These are phyloP conservation scores for Tephrocybe sp. DNA, from an alignment of 768 basidiomycete species.

Conservation along the genomic window DNA sequence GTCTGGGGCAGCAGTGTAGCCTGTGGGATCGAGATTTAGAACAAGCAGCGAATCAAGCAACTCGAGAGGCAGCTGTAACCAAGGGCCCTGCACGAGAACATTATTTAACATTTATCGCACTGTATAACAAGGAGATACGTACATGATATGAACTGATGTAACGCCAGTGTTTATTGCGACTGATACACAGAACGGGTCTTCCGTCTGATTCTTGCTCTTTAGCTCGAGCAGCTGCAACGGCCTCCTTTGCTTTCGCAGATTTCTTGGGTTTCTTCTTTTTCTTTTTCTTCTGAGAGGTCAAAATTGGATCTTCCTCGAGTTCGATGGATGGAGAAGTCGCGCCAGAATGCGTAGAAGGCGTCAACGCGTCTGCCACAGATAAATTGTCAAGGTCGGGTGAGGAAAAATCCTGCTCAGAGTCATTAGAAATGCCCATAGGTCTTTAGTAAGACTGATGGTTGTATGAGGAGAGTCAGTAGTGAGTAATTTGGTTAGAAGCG, in stretches of 20 bases:
- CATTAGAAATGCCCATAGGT: slow-evolving; percentile 4
- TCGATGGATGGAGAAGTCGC: slow-evolving; percentile 28
- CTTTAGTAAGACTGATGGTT: neutral
- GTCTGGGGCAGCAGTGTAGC: slow-evolving; percentile 45
- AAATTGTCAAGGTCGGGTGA: slow-evolving; percentile 12
- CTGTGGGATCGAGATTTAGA: slow-evolving; percentile 74
- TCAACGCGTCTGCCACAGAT: slow-evolving; percentile 10
- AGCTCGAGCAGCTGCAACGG: slow-evolving; percentile 21
- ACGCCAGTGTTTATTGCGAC: slow-evolving; percentile 92
- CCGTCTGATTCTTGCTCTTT: slow-evolving; percentile 38
- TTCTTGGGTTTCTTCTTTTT: slow-evolving; percentile 67
- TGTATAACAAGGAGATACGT: slow-evolving; percentile 26
- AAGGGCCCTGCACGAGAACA: slow-evolving; percentile 64
- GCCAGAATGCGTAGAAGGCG: slow-evolving; percentile 21
- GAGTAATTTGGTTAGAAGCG: neutral
- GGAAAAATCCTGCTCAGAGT: slow-evolving; percentile 1
- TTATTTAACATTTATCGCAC: slow-evolving; percentile 10
- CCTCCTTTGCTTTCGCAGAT: slow-evolving; percentile 43
- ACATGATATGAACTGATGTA: slow-evolving; percentile 92
- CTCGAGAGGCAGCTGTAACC: slow-evolving; percentile 87
- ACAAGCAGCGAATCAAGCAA: slow-evolving; percentile 77
- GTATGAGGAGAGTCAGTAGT: neutral
- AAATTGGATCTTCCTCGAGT: slow-evolving; percentile 22
- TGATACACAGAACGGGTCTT: slow-evolving; percentile 75
- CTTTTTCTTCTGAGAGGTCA: slow-evolving; percentile 56